Evolutionary conservation across 2,329 filamentous ascomycete genomes (phyloP).

Genomic region (Didymella exigua): DNA sequence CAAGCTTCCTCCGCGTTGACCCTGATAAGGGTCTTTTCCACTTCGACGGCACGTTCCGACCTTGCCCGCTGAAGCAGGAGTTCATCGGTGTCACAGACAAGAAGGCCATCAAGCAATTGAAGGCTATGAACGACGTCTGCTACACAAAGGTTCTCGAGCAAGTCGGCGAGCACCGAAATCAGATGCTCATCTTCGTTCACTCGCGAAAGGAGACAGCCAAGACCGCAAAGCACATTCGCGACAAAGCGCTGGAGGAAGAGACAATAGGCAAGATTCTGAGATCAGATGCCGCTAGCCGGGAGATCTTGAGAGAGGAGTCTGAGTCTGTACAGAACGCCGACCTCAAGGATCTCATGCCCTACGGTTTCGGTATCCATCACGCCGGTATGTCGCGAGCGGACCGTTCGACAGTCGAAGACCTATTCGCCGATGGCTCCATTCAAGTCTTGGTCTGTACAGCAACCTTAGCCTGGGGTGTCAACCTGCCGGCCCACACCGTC

Average conservation of each 20-base stretch:
- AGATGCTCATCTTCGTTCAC: constrained; percentile 99
- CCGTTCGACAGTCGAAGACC: constrained; percentile 90
- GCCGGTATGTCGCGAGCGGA: constrained; percentile 97
- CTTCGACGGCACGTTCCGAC: constrained; percentile 92
- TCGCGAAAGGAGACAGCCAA: constrained; percentile 98
- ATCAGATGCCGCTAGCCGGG: constrained; percentile 87
- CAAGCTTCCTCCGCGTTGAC: constrained; percentile 91
- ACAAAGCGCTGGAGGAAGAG: constrained; percentile 96
- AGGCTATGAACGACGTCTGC: constrained; percentile 99
- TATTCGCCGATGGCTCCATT: constrained; percentile 88
- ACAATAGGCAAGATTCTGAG: constrained; percentile 95
- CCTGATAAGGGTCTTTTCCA: constrained; percentile 86
- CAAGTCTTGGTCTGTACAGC: constrained; percentile 97
- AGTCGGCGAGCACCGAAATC: constrained; percentile 88
- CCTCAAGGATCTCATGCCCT: constrained; percentile 91
- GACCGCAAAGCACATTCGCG: constrained; percentile 92
- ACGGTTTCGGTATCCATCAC: constrained; percentile 97
- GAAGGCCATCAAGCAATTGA: constrained; percentile 97
- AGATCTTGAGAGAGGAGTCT: constrained; percentile 84
- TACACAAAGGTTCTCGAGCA: constrained; percentile 98
- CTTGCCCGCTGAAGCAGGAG: constrained; percentile 93
- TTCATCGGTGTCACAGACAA: constrained; percentile 97
- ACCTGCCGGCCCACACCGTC: constrained; percentile 94
- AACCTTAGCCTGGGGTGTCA: constrained; percentile 99
- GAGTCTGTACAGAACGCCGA: constrained; percentile 83